phyloP scores from a whole-genome alignment of 23 red algal species.

The Pyropia haitanensis region DNA sequence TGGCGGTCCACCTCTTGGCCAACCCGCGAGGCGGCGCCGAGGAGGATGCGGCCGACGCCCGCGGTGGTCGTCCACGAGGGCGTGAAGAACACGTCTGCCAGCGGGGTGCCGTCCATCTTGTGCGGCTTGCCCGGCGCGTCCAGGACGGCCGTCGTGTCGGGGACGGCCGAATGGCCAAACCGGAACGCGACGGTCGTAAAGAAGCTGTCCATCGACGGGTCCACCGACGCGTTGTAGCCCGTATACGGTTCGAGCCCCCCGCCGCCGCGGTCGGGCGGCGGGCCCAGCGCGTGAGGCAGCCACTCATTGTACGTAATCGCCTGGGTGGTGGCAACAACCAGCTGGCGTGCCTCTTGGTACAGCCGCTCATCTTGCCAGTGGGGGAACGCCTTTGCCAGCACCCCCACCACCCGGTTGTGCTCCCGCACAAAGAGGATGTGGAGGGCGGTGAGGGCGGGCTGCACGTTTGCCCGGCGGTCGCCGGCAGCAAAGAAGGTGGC shows the following conservation, averaged over 20 bases:
- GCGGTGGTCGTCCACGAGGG: too few relatives aligned
- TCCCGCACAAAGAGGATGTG: constrained; percentile 42
- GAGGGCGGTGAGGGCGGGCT: constrained; percentile 34
- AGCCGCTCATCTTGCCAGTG: background rate
- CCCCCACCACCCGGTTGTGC: constrained; percentile 26
- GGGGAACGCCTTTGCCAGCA: constrained; percentile 9
- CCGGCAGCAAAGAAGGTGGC: constrained; percentile 34
- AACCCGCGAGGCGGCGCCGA: constrained; percentile 6
- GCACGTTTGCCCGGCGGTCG: constrained; percentile 37
- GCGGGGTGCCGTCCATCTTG: too few relatives aligned
- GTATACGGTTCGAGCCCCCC: constrained; percentile 1
- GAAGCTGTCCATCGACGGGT: constrained; percentile 18
- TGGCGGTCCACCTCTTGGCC: constrained; percentile 38
- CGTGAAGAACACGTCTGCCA: too few relatives aligned
- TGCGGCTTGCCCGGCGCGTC: too few relatives aligned
- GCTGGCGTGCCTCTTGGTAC: constrained; percentile 17
- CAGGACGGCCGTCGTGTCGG: too few relatives aligned
- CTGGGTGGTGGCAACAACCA: constrained; percentile 25
- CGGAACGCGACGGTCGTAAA: constrained; percentile 25
- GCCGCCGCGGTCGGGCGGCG: background rate
- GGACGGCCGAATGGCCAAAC: constrained; percentile 14
- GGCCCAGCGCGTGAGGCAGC: constrained; percentile 23
- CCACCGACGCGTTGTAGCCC: constrained; percentile 20
- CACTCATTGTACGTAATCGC: constrained; percentile 37
- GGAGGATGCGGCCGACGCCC: constrained; percentile 6